Percentiles rank a stretch among this genome's conserved stretches.
Evolutionary conservation across 2,329 filamentous ascomycete species (phyloP).

Genomic region (Botrytis medusae): DNA sequence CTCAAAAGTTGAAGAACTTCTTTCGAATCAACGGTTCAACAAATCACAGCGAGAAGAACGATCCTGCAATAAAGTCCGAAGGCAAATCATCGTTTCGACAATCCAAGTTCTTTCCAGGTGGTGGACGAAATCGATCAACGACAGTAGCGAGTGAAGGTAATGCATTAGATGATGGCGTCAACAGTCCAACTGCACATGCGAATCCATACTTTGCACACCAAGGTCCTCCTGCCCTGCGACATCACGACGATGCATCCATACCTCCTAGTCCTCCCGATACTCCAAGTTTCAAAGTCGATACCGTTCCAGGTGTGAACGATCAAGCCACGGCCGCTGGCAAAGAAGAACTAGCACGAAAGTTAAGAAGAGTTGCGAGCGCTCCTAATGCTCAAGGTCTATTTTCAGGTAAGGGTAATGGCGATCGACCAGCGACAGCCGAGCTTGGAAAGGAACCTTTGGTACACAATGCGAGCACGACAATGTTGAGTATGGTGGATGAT

Average conservation of each 20-base stretch:
- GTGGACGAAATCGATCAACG: slow-evolving; percentile 82
- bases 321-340: slow-evolving; percentile 75
- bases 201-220: slow-evolving; percentile 98
- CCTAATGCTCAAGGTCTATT: slow-evolving; percentile 97
- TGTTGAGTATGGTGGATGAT: slow-evolving; percentile 49
- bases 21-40: slow-evolving; percentile 62
- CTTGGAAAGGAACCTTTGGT: slow-evolving; percentile 78
- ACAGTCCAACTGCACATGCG: slow-evolving; percentile 88
- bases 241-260: slow-evolving; percentile 92
- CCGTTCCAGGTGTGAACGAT: slow-evolving; percentile 62
- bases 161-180: slow-evolving; percentile 81
- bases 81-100: slow-evolving; percentile 65
- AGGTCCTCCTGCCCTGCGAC: slow-evolving; percentile 86
- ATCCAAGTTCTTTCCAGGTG: slow-evolving; percentile 83
- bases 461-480: slow-evolving; percentile 53
- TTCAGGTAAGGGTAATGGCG: slow-evolving; percentile 55
- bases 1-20: slow-evolving; percentile 69
- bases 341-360: slow-evolving; percentile 88
- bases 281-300: slow-evolving; percentile 72
- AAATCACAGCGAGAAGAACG: slow-evolving; percentile 42
- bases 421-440: slow-evolving; percentile 81
- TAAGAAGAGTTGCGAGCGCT: slow-evolving; percentile 91
- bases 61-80: slow-evolving; percentile 40
- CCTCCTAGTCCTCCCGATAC: slow-evolving; percentile 92
- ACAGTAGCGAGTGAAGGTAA: slow-evolving; percentile 94